These are phyloP conservation scores for Suhomyces pyralidae DNA, from an alignment of 805 yeast species.

Conservation along the genomic window DNA sequence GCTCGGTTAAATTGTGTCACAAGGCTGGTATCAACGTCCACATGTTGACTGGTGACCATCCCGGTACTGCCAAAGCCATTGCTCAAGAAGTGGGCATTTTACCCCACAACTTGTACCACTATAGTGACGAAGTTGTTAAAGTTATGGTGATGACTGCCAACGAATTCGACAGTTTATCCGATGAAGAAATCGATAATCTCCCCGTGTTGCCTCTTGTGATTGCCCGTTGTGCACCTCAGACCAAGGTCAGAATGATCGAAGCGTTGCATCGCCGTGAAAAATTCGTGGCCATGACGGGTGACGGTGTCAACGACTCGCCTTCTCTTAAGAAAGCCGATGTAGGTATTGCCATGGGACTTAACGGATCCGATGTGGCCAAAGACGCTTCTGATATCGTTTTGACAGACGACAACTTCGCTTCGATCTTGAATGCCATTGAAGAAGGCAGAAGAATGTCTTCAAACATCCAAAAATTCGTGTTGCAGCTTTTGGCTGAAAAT, in stretches of 20 bases:
- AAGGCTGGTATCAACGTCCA: conserved; percentile 75
- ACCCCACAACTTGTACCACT: conserved; percentile 53
- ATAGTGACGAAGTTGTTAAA: conserved; percentile 52
- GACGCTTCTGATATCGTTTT: conserved; percentile 77
- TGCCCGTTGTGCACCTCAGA: conserved; percentile 42
- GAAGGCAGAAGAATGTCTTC: conserved; percentile 80
- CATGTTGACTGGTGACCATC: conserved; percentile 82
- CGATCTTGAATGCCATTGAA: conserved; percentile 72
- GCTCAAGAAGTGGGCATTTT: conserved; percentile 79
- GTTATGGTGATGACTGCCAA: conserved; percentile 41
- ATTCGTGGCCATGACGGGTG: conserved; percentile 46
- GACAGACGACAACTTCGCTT: conserved; percentile 70
- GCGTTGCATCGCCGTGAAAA: conserved; percentile 37
- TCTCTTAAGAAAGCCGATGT: conserved; percentile 73
- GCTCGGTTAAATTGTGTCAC: conserved; percentile 64
- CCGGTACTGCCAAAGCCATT: conserved; percentile 74
- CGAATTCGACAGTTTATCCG: conserved; percentile 32
- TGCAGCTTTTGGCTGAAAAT: conserved; percentile 69
- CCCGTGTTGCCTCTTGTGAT: conserved; percentile 41
- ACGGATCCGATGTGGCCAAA: conserved; percentile 83
- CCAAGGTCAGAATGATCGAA: conserved; percentile 41
- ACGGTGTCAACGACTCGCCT: conserved; percentile 82
- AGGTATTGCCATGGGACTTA: conserved; percentile 78
- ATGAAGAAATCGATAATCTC: conserved; percentile 31
- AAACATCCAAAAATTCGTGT: conserved; percentile 73